These are phyloP conservation scores for Parathielavia appendiculata DNA, from an alignment of 495 filamentous ascomycete species.

Conservation along the genomic window DNA sequence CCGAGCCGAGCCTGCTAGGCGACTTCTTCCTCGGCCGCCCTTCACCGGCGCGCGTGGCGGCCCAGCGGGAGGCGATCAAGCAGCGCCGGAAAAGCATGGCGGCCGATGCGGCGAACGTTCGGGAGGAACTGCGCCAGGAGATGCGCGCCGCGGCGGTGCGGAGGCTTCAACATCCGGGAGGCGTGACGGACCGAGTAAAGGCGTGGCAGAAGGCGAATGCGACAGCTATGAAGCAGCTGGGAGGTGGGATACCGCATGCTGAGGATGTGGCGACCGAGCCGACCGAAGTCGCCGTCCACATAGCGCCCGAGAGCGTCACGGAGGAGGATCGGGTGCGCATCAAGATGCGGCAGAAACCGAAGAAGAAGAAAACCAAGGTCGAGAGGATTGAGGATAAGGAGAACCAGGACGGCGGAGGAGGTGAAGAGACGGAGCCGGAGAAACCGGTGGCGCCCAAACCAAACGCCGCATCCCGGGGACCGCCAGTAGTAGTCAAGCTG, in stretches of 20 bases:
- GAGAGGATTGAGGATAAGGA: conserved; percentile 22
- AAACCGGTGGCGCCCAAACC: conserved; percentile 21
- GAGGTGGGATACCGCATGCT: conserved; percentile 33
- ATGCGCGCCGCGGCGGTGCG: conserved; percentile 46
- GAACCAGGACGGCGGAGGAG: conserved; percentile 25
- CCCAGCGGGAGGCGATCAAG: conserved; percentile 35
- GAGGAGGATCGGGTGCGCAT: conserved; percentile 47
- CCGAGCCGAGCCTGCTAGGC: conserved; percentile 44
- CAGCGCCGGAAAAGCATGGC: conserved; percentile 41
- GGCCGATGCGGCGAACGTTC: conserved; percentile 36
- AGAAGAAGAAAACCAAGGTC: conserved; percentile 29
- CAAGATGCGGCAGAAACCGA: conserved; percentile 39
- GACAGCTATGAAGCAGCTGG: conserved; percentile 43
- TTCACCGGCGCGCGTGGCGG: conserved; percentile 40
- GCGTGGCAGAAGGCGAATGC: conserved; percentile 71
- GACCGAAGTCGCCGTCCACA: conserved; percentile 40
- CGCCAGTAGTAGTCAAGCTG: conserved; percentile 24
- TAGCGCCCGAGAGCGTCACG: conserved; percentile 45
- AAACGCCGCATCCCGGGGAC: conserved; percentile 1
- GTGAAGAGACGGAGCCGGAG: conserved; percentile 27
- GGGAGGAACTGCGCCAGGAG: conserved; percentile 41
- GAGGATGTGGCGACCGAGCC: conserved; percentile 40
- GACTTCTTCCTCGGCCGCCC: conserved; percentile 53
- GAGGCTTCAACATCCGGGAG: conserved; percentile 44
- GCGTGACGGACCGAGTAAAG: conserved; percentile 63